These are phyloP conservation scores for Crithidia fasciculata DNA, from an alignment of 208 protist species.

Conservation along the genomic window DNA sequence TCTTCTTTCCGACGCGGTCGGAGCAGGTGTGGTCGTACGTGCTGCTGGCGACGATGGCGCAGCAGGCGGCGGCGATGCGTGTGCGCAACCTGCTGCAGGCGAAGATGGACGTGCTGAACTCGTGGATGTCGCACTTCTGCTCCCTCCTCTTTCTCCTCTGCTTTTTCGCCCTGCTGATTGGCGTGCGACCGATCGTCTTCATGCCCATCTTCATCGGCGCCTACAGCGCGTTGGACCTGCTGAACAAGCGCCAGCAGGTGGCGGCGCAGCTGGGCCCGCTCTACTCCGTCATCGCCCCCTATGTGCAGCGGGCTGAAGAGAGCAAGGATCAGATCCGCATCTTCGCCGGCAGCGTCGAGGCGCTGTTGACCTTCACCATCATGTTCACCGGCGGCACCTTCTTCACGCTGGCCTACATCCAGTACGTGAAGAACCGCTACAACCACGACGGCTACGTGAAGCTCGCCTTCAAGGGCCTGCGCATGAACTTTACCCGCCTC, in stretches of 20 bases:
- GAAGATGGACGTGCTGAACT: slow-evolving; percentile 43
- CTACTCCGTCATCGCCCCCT: slow-evolving; percentile 37
- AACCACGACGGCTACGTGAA: slow-evolving; percentile 66
- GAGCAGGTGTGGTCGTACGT: slow-evolving; percentile 42
- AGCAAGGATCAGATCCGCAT: slow-evolving; percentile 40
- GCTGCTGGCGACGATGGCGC: slow-evolving; percentile 45
- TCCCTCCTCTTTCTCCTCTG: slow-evolving; percentile 60
- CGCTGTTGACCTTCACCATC: slow-evolving; percentile 69
- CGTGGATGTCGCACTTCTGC: slow-evolving; percentile 61
- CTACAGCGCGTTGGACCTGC: slow-evolving; percentile 57
- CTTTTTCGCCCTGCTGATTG: slow-evolving; percentile 48
- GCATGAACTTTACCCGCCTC: slow-evolving; percentile 61
- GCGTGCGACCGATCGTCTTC: slow-evolving; percentile 46
- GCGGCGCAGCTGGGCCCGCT: slow-evolving; percentile 33
- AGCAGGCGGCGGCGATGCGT: slow-evolving; percentile 56
- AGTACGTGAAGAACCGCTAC: slow-evolving; percentile 83
- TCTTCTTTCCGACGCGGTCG: slow-evolving; percentile 33
- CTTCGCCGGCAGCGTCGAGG: slow-evolving; percentile 64
- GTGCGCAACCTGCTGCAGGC: slow-evolving; percentile 42
- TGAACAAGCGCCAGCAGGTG: slow-evolving; percentile 40
- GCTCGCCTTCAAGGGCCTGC: slow-evolving; percentile 67
- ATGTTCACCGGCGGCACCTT: slow-evolving; percentile 71
- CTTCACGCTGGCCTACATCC: slow-evolving; percentile 79
- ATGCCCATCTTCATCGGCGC: slow-evolving; percentile 45
- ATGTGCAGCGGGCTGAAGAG: slow-evolving; percentile 43